These are phyloP conservation scores for Pythium dissotocum DNA, from an alignment of 352 stramenopile species.

Conservation along the genomic window DNA sequence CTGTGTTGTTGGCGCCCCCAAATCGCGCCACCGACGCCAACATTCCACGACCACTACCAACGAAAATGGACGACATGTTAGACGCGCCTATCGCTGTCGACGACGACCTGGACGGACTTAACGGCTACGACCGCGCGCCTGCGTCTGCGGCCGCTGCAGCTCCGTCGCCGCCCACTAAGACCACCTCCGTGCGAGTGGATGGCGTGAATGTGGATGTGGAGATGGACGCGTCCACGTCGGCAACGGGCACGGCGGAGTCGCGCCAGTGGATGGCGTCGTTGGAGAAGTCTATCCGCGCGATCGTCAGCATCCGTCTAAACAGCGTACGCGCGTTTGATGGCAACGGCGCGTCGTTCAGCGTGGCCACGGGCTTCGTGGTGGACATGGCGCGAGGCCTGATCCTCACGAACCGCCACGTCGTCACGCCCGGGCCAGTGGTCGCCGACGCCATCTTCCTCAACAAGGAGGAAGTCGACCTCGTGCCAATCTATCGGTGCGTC, in stretches of 20 bases:
- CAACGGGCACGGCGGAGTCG: conserved; percentile 46
- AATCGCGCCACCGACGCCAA: not conserved
- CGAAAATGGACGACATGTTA: conserved; percentile 25
- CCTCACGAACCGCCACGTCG: conserved; percentile 92
- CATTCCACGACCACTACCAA: not conserved
- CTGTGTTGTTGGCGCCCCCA: conserved; percentile 13
- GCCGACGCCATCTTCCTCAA: conserved; percentile 93
- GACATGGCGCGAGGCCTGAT: conserved; percentile 87
- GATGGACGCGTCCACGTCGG: conserved; percentile 25
- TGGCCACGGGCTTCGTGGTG: conserved; percentile 92
- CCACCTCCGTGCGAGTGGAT: conserved; percentile 33
- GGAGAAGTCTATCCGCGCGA: conserved; percentile 71
- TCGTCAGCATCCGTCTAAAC: conserved; percentile 87
- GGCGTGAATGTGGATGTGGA: conserved; percentile 44
- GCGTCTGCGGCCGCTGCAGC: not conserved
- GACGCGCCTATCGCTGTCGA: conserved; percentile 25
- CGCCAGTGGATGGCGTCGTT: conserved; percentile 73
- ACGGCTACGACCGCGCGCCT: conserved; percentile 10
- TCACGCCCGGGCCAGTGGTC: conserved; percentile 85
- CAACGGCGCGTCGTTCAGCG: conserved; percentile 82
- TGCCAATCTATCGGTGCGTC: conserved; percentile 83
- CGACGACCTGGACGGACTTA: conserved; percentile 24
- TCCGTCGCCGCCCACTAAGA: conserved; percentile 11
- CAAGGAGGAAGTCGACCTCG: conserved; percentile 92
- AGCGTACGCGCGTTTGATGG: conserved; percentile 88